Evolutionary conservation across 768 basidiomycete species (phyloP), one percentile per base, ranked within the genome.

Genomic region (Mycena leptocephala): DNA sequence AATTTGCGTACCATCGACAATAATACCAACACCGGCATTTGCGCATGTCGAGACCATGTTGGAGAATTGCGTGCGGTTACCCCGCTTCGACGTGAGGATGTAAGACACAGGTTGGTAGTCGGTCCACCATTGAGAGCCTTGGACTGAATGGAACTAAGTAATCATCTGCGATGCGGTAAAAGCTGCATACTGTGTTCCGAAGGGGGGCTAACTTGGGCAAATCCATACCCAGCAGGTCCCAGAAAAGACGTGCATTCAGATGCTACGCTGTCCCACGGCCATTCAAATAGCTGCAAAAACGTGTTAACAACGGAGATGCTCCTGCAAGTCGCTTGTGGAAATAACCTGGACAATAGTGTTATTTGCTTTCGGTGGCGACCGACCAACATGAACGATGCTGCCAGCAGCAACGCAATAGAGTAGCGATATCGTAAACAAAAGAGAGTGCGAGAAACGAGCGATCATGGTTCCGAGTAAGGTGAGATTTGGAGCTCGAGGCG

Each of bases 41-140:
- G 81, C 75, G 62, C 85, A 85, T 3, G 83, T 77, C 11, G 66
- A 72, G 48, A 85, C 76, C 85, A 75, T 75, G 20, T 48, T 46
- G 13, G 68, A 41, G 20, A 69, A 89, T 58, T 89, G 85, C 6
- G 70, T 46, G 20, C 87, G 84, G 55, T 83, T 79, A 4, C 89
- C 89, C 0, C 87, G 85, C 79, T 89, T 89, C 10, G 86, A 87
- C 0, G 83, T 86, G 48, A 89, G 78, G 16, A 33, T 87, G 77
- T 89, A 88, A 11, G 87, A 88, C 1, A 89, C 88, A 5, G 85
- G 85, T 72, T 89, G 89, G 75, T 90, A 89, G 75, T 89, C 89
- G 0, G 89, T 89, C 87, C 88, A 89, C 89, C 89, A 89, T 72
- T 87, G 79, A 14, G 75, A 5, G 16, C 88, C 88, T 35, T 77